Conservation (phyloP, 2,329 filamentous ascomycete species). For the Bipolaris sorokiniana region DNA sequence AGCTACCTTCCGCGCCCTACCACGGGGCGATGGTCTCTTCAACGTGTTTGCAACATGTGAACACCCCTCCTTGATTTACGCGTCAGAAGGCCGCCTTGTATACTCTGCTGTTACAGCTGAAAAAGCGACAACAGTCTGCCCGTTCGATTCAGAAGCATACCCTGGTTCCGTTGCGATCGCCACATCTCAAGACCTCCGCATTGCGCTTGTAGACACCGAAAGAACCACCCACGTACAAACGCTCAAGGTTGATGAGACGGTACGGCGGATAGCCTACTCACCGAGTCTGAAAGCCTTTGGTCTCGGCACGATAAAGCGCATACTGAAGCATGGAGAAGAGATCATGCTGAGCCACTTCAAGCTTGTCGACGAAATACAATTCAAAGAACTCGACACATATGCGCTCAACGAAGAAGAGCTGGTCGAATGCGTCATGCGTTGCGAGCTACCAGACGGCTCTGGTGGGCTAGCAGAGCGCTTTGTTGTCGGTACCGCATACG, state of each 20-base stretch:
- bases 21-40: slow-evolving; percentile 67
- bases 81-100: slow-evolving; percentile 81
- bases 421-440: slow-evolving; percentile 82
- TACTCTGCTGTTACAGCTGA: slow-evolving; percentile 95
- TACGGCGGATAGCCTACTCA: slow-evolving; percentile 86
- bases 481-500: slow-evolving; percentile 85
- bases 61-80: slow-evolving; percentile 92
- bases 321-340: slow-evolving; percentile 74
- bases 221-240: slow-evolving; percentile 87
- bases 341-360: slow-evolving; percentile 79
- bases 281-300: slow-evolving; percentile 79
- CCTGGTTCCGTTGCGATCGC: slow-evolving; percentile 82
- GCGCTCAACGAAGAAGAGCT: slow-evolving; percentile 72
- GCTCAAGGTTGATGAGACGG: slow-evolving; percentile 78
- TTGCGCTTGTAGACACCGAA: slow-evolving; percentile 82
- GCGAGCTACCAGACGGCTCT: slow-evolving; percentile 69
- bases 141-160: slow-evolving; percentile 82
- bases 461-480: slow-evolving; percentile 74
- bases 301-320: slow-evolving; percentile 81
- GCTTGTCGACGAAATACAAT: slow-evolving; percentile 88
- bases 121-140: slow-evolving; percentile 78
- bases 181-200: slow-evolving; percentile 74
- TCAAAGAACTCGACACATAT: slow-evolving; percentile 77
- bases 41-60: slow-evolving; percentile 95
- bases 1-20: slow-evolving; percentile 79